phyloP scores from a whole-genome alignment of 2,329 filamentous ascomycete genomes.

The Claviceps fusiformis region DNA sequence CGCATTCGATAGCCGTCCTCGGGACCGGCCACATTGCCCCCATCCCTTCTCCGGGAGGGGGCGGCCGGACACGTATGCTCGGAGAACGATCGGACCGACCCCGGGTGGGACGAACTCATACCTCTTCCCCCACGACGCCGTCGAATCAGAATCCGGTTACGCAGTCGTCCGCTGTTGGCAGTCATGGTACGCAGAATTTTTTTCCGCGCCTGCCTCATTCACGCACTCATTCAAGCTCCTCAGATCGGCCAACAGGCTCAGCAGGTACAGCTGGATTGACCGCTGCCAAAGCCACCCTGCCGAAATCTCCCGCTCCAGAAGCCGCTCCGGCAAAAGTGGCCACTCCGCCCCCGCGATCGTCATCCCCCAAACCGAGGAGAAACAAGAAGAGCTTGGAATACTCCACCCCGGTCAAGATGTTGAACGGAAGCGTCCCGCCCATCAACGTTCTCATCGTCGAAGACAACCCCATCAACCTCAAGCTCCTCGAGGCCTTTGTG shows the following conservation, averaged over 20 bases:
- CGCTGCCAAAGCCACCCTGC: slow-evolving; percentile 35
- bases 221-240: slow-evolving; percentile 45
- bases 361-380: slow-evolving; percentile 40
- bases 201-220: slow-evolving; percentile 32
- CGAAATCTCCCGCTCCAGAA: slow-evolving; percentile 41
- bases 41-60: slow-evolving; percentile 71
- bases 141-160: slow-evolving; percentile 17
- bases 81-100: slow-evolving; percentile 46
- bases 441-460: slow-evolving; percentile 97
- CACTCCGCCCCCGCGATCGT: slow-evolving; percentile 34
- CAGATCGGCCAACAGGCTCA: slow-evolving; percentile 31
- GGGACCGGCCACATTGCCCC: slow-evolving; percentile 67
- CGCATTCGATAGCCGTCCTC: slow-evolving; percentile 65
- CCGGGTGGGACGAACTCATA: slow-evolving; percentile 56
- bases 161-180: slow-evolving; percentile 16
- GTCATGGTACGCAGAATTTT: slow-evolving; percentile 20
- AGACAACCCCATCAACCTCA: slow-evolving; percentile 95
- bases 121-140: slow-evolving; percentile 60
- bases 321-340: slow-evolving; percentile 29
- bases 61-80: slow-evolving; percentile 39
- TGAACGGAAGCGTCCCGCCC: slow-evolving; percentile 76
- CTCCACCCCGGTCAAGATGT: slow-evolving; percentile 43
- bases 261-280: slow-evolving; percentile 26
- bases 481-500: slow-evolving; percentile 87
- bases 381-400: slow-evolving; percentile 36